These are phyloP conservation scores for Paraconiothyrium sp. DNA, from an alignment of 2,329 filamentous ascomycete species.

Conservation along the genomic window DNA sequence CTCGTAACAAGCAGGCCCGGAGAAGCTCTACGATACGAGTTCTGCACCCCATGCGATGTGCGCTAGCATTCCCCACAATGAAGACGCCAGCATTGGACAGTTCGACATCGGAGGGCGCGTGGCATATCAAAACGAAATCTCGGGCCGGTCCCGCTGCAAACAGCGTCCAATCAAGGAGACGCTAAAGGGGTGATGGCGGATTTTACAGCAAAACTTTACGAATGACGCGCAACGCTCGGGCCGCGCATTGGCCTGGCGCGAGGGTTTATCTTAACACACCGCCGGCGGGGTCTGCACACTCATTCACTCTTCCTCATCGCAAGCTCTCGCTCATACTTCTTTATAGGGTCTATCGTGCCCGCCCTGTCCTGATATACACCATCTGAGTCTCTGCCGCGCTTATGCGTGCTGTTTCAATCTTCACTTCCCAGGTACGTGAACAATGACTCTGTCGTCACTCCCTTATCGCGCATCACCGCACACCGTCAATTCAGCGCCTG, in stretches of 20 bases:
- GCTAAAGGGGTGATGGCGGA: background rate
- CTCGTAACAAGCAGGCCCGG: too few species aligned
- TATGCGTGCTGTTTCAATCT: slow-evolving; percentile 62
- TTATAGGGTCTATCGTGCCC: slow-evolving; percentile 35
- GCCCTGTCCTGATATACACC: slow-evolving; percentile 38
- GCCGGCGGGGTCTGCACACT: slow-evolving; percentile 13
- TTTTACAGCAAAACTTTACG: slow-evolving; percentile 20
- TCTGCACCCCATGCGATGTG: background rate
- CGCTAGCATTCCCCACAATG: slow-evolving; percentile 4
- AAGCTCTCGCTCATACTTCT: slow-evolving; percentile 4
- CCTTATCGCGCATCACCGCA: slow-evolving; percentile 41
- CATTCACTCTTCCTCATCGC: slow-evolving; percentile 20
- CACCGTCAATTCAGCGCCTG: slow-evolving; percentile 40
- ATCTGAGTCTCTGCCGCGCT: slow-evolving; percentile 43
- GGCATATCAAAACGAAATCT: background rate
- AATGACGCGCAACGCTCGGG: background rate
- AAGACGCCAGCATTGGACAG: background rate
- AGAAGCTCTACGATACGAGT: too few species aligned
- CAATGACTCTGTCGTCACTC: slow-evolving; percentile 23
- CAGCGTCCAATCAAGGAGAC: slow-evolving; percentile 5
- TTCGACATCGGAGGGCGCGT: slow-evolving; percentile 11
- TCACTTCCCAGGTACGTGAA: slow-evolving; percentile 62
- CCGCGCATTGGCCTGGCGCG: slow-evolving; percentile 9
- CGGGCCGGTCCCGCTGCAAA: background rate
- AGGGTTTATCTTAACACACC: slow-evolving; percentile 12